These are phyloP conservation scores for Zymoseptoria passerinii DNA, from an alignment of 2,329 filamentous ascomycete genomes.

Conservation along the genomic window DNA sequence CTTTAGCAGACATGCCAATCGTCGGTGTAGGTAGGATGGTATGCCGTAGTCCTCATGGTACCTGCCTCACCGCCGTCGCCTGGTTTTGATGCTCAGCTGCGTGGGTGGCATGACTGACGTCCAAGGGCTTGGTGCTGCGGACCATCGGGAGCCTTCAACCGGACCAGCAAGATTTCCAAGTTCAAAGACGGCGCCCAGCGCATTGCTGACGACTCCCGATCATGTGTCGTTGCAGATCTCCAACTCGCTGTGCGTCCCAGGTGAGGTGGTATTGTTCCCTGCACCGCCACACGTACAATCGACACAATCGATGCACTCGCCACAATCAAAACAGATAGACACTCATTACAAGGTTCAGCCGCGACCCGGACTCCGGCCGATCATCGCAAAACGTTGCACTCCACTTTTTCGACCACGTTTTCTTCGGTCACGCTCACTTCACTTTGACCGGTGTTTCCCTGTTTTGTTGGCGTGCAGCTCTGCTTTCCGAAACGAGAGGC, in stretches of 20 bases:
- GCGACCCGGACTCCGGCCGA: neutral
- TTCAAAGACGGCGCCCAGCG: neutral
- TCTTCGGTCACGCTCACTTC: neutral
- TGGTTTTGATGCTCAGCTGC: neutral
- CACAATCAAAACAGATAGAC: neutral
- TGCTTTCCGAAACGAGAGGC: neutral
- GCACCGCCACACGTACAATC: neutral
- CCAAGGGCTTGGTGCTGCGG: neutral
- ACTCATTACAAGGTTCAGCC: neutral
- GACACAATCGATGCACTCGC: neutral
- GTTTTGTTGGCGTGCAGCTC: neutral
- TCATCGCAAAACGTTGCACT: neutral
- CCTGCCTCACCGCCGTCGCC: neutral
- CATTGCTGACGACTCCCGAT: neutral
- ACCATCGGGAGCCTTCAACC: neutral
- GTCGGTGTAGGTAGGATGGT: too few relatives aligned
- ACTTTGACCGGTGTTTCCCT: neutral
- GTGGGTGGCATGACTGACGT: neutral
- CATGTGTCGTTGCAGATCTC: neutral
- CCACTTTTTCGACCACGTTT: neutral
- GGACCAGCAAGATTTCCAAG: neutral
- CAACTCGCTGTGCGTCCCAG: neutral
- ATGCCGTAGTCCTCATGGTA: too few relatives aligned
- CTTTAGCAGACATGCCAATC: neutral
- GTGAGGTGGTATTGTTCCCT: neutral